Conservation (phyloP, 441 rosid species). For the Gossypium davidsonii region DNA sequence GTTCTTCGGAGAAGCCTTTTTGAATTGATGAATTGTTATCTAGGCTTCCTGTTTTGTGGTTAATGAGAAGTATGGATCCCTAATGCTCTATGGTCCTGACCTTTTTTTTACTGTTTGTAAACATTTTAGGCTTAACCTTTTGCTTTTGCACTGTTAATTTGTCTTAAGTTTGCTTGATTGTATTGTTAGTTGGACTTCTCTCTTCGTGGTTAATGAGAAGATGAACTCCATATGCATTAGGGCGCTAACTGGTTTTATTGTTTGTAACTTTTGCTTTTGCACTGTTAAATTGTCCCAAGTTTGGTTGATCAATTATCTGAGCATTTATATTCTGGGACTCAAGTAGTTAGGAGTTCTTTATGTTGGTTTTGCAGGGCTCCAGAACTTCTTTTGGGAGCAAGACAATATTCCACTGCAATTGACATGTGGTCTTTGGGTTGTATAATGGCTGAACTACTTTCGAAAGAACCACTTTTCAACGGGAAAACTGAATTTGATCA, state of each 20-base stretch:
- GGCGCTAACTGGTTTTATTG: neutral
- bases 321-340: neutral
- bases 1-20: neutral
- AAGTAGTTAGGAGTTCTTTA: neutral
- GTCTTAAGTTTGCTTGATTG: neutral
- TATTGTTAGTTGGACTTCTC: neutral
- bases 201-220: neutral
- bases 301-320: neutral
- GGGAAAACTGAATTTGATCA: conserved; percentile 97
- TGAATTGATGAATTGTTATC: neutral
- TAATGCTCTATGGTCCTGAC: neutral
- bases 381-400: conserved; percentile 90
- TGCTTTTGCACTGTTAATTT: neutral
- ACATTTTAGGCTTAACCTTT: neutral
- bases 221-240: neutral
- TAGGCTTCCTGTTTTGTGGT: neutral
- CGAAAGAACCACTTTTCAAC: conserved; percentile 85
- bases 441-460: conserved; percentile 90
- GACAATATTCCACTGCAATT: conserved; percentile 92
- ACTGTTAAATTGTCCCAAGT: neutral
- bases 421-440: conserved; percentile 99
- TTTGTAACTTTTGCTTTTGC: neutral
- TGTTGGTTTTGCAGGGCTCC: conserved; percentile 73
- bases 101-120: neutral
- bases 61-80: neutral